A percentile compares a stretch with the other conserved stretches of the same genome.
These are phyloP conservation scores for Tothia fuscella DNA, from an alignment of 2,329 filamentous ascomycete species.

Conservation along the genomic window DNA sequence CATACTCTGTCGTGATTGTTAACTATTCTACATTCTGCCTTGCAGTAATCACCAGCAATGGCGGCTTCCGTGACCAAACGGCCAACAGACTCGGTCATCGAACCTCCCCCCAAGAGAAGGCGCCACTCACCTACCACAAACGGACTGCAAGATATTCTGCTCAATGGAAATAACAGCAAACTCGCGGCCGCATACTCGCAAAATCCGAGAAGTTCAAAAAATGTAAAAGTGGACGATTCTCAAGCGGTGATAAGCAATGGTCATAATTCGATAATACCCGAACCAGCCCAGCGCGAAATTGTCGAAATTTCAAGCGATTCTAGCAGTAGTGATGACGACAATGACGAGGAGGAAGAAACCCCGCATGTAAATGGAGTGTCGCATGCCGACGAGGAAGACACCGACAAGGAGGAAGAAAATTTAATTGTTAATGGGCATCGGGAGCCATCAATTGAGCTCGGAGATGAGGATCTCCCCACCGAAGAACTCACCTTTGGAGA, in stretches of 20 bases:
- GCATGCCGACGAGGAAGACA: slow-evolving; percentile 11
- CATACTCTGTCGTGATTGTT: too few relatives aligned
- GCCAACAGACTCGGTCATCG: slow-evolving; percentile 3
- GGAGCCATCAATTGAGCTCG: slow-evolving; percentile 13
- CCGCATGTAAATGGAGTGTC: slow-evolving; percentile 17
- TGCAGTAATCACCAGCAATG: too few relatives aligned
- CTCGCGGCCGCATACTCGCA: slow-evolving; percentile 38
- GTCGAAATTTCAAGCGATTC: slow-evolving; percentile 37
- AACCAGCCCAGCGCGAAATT: slow-evolving; percentile 22
- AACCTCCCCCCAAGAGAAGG: slow-evolving; percentile 10
- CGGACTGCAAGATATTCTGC: slow-evolving; percentile 21
- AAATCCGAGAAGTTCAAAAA: slow-evolving; percentile 37
- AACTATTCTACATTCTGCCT: too few relatives aligned
- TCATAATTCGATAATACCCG: slow-evolving; percentile 28
- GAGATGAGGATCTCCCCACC: slow-evolving; percentile 25
- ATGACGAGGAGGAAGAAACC: slow-evolving; percentile 16
- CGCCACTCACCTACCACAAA: slow-evolving; percentile 15
- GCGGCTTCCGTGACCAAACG: too few relatives aligned
- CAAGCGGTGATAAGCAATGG: slow-evolving; percentile 39
- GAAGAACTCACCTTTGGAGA: slow-evolving; percentile 75
- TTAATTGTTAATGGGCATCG: slow-evolving; percentile 10
- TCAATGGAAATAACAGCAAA: slow-evolving; percentile 22
- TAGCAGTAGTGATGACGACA: slow-evolving; percentile 20
- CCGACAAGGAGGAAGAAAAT: slow-evolving; percentile 24
- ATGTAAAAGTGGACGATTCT: slow-evolving; percentile 45